Percentiles rank a stretch among this genome's conserved stretches.
Evolutionary conservation across 495 filamentous ascomycete genomes (phyloP).

Genomic region (Neurospora sp.): DNA sequence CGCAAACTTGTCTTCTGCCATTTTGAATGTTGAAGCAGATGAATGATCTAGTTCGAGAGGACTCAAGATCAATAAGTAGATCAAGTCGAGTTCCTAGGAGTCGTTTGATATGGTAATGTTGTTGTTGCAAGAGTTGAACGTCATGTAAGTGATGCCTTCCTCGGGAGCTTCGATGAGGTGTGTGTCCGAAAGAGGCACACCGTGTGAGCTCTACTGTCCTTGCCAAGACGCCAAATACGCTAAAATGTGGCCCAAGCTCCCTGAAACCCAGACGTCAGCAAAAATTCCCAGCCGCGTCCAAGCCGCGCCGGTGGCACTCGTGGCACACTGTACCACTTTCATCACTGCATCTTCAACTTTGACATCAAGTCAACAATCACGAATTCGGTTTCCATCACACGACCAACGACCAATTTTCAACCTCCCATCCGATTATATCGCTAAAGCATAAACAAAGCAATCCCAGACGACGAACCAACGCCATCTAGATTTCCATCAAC

Average conservation of each 20-base stretch:
- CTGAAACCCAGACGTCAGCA: background rate
- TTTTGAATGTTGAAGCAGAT: constrained; percentile 3
- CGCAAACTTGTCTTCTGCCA: constrained; percentile 50
- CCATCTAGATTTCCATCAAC: background rate
- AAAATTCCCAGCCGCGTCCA: background rate
- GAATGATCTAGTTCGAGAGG: no score
- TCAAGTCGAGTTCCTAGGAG: background rate
- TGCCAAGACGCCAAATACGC: background rate
- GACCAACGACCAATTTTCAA: background rate
- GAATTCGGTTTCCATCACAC: background rate
- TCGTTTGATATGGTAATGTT: background rate
- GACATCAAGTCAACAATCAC: background rate
- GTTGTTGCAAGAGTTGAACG: constrained; percentile 3
- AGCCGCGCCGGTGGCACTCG: background rate
- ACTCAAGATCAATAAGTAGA: background rate
- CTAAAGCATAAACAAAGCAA: background rate
- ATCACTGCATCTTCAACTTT: background rate
- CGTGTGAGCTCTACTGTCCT: background rate
- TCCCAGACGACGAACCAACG: background rate
- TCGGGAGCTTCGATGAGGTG: background rate
- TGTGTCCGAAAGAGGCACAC: background rate
- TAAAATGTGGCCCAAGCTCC: background rate
- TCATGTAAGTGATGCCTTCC: constrained; percentile 27
- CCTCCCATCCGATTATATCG: background rate
- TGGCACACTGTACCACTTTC: background rate